Conservation (phyloP, 495 filamentous ascomycete species). For the Aspergillus kassunensis region DNA sequence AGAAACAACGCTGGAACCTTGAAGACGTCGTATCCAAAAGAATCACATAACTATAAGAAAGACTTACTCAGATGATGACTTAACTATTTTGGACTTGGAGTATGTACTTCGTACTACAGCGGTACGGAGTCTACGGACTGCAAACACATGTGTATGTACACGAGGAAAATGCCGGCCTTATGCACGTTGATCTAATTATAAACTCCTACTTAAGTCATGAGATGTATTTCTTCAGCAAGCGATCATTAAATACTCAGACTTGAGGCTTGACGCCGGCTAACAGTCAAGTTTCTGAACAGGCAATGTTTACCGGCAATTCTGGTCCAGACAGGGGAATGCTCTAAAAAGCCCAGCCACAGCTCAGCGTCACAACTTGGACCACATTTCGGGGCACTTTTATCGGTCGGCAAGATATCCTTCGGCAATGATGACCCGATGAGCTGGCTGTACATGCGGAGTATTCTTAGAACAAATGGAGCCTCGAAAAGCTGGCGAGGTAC, state of each 20-base stretch:
- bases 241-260: background rate
- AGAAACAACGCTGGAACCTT: too few species aligned
- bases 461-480: too few species aligned
- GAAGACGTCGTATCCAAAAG: too few species aligned
- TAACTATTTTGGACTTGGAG: too few species aligned
- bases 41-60: too few species aligned
- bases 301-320: background rate
- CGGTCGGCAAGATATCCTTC: background rate
- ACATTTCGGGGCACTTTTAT: background rate
- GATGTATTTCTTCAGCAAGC: background rate
- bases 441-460: background rate
- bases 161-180: background rate
- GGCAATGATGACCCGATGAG: background rate
- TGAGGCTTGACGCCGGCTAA: too few species aligned
- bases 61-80: background rate
- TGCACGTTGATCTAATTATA: conserved; percentile 2
- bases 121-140: too few species aligned
- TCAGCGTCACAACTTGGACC: background rate
- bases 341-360: background rate
- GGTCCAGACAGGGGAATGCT: background rate
- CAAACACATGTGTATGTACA: too few species aligned
- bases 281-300: too few species aligned
- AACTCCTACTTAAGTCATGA: background rate
- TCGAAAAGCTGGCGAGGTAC: too few species aligned
- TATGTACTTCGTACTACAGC: too few species aligned